phyloP scores from a whole-genome alignment of 78 protist genomes.

The Dictyostelium firmibasis region DNA sequence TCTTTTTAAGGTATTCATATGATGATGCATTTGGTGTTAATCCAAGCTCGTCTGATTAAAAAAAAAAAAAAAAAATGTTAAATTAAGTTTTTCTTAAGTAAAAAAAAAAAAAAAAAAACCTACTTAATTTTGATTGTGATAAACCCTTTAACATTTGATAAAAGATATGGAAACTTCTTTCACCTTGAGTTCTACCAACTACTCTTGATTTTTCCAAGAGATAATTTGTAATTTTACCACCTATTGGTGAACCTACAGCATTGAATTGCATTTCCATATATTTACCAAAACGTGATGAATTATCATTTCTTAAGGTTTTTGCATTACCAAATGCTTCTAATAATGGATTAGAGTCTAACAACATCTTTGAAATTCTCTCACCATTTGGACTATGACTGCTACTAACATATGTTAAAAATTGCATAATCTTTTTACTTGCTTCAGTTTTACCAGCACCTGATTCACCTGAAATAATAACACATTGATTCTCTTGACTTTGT shows the following conservation, averaged over 20 bases:
- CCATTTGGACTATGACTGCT: slow-evolving; percentile 50
- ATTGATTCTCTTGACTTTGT: slow-evolving; percentile 82
- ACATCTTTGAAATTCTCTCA: slow-evolving; percentile 76
- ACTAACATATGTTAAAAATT: slow-evolving; percentile 90
- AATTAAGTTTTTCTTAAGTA: background rate
- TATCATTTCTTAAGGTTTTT: slow-evolving; percentile 94
- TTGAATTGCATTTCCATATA: slow-evolving; percentile 95
- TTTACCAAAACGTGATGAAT: slow-evolving; percentile 92
- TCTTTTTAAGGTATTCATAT: slow-evolving; percentile 40
- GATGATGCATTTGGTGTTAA: slow-evolving; percentile 19
- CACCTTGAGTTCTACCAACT: slow-evolving; percentile 87
- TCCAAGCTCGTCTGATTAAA: slow-evolving; percentile 34
- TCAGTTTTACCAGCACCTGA: slow-evolving; percentile 91
- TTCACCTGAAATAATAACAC: slow-evolving; percentile 90
- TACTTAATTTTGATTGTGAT: slow-evolving; percentile 36
- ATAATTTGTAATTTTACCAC: slow-evolving; percentile 93
- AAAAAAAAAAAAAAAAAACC: background rate
- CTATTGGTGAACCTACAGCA: slow-evolving; percentile 89
- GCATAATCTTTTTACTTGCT: slow-evolving; percentile 88
- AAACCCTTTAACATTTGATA: slow-evolving; percentile 90
- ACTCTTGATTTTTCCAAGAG: slow-evolving; percentile 94
- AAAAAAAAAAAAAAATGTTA: background rate
- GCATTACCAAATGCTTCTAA: slow-evolving; percentile 98
- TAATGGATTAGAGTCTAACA: slow-evolving; percentile 91
- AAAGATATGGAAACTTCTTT: slow-evolving; percentile 96